A percentile compares a stretch with the other conserved stretches of the same genome.
Evolutionary conservation across 2,329 filamentous ascomycete genomes (phyloP).

Genomic region (Magnaporthiopsis poae): DNA sequence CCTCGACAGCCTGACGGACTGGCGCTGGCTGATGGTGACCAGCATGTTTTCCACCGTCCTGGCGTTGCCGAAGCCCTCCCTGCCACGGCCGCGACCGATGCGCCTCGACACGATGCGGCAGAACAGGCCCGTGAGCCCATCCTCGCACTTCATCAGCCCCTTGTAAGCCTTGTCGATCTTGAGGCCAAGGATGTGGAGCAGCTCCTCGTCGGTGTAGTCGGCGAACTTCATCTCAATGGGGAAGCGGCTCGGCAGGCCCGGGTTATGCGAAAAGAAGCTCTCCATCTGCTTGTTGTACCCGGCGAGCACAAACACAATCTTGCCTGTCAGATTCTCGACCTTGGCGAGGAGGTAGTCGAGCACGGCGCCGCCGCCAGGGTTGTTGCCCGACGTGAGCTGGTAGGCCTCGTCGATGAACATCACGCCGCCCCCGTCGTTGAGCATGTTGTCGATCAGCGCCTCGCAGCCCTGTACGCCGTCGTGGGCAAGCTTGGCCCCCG

Average conservation of each 20-base stretch:
- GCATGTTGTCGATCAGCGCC: constrained; percentile 44
- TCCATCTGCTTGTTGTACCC: constrained; percentile 71
- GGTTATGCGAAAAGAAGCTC: constrained; percentile 64
- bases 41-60: constrained; percentile 56
- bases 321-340: constrained; percentile 60
- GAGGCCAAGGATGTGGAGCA: constrained; percentile 49
- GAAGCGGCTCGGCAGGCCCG: constrained; percentile 59
- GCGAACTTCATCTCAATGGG: constrained; percentile 55
- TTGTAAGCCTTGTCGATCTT: constrained; percentile 46
- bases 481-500: constrained; percentile 56
- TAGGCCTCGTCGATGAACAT: constrained; percentile 75
- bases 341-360: constrained; percentile 64
- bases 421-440: constrained; percentile 53
- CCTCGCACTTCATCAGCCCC: constrained; percentile 48
- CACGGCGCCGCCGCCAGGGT: constrained; percentile 46
- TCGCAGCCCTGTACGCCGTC: constrained; percentile 50
- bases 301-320: constrained; percentile 61
- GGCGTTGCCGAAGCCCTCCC: constrained; percentile 64
- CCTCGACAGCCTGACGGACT: constrained; percentile 43
- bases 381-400: constrained; percentile 54
- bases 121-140: constrained; percentile 49
- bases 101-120: constrained; percentile 52
- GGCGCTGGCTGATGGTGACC: constrained; percentile 42
- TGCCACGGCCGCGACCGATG: constrained; percentile 51
- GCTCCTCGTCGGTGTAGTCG: constrained; percentile 58